Evolutionary conservation across 2,329 filamentous ascomycete genomes (phyloP).

Genomic region (Magnaporthiopsis incrustans): DNA sequence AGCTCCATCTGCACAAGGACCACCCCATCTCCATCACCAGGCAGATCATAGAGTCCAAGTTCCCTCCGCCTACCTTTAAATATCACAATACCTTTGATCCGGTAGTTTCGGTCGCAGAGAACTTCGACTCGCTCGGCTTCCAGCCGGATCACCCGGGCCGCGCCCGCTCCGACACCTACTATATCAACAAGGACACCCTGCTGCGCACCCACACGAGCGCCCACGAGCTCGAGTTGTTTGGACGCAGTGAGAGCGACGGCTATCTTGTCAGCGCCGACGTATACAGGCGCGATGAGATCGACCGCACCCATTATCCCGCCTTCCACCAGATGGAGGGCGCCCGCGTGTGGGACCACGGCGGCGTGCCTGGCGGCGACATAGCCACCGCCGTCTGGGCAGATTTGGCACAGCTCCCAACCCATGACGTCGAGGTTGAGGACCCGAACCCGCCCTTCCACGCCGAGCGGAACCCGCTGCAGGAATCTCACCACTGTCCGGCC

Average conservation of each 20-base stretch:
- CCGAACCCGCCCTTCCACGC: constrained; percentile 69
- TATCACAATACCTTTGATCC: constrained; percentile 75
- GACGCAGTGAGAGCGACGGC: constrained; percentile 62
- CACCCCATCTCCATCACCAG: constrained; percentile 89
- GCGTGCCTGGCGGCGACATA: constrained; percentile 49
- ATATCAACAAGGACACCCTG: constrained; percentile 76
- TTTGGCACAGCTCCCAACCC: constrained; percentile 61
- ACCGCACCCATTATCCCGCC: constrained; percentile 89
- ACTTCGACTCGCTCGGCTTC: constrained; percentile 97
- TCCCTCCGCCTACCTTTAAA: constrained; percentile 63
- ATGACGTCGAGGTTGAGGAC: constrained; percentile 73
- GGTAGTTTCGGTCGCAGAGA: constrained; percentile 75
- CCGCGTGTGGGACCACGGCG: constrained; percentile 71
- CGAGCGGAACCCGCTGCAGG: constrained; percentile 76
- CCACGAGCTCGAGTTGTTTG: constrained; percentile 79
- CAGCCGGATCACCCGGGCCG: constrained; percentile 81
- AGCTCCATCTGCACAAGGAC: constrained; percentile 81
- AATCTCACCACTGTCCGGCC: constrained; percentile 57
- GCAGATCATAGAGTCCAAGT: constrained; percentile 84
- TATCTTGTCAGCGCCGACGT: constrained; percentile 90
- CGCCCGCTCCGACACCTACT: constrained; percentile 87
- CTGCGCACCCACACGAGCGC: constrained; percentile 91
- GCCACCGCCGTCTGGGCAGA: constrained; percentile 62
- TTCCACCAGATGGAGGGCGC: constrained; percentile 99
- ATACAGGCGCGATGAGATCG: constrained; percentile 89